Percentiles rank a stretch among this genome's conserved stretches.
phyloP scores from a whole-genome alignment of 2,329 filamentous ascomycete species.

The Tetracladium maxilliforme region DNA sequence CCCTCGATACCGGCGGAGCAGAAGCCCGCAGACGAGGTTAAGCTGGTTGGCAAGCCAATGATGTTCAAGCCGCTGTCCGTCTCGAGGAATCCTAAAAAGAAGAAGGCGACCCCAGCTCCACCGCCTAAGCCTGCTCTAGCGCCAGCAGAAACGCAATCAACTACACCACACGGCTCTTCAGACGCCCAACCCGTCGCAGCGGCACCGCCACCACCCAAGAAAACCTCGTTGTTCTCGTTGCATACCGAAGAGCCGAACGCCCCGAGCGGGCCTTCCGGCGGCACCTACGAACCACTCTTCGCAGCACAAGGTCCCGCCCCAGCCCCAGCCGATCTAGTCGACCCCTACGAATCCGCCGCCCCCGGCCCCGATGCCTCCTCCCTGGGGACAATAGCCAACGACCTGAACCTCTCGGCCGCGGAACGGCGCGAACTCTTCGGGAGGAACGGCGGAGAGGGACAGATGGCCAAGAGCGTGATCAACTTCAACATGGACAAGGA shows the following conservation, averaged over 20 bases:
- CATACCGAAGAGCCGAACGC: no score
- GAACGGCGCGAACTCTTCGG: slow-evolving; percentile 79
- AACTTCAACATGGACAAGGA: slow-evolving; percentile 84
- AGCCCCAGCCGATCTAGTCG: slow-evolving; percentile 15
- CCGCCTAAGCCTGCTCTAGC: no score
- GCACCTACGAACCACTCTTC: no score
- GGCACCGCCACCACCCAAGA: no score
- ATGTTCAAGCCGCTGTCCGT: slow-evolving; percentile 88
- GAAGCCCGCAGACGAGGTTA: slow-evolving; percentile 47
- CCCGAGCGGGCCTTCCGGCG: no score
- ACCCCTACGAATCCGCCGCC: slow-evolving; percentile 12
- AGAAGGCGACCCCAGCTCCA: no score
- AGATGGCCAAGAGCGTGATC: slow-evolving; percentile 49
- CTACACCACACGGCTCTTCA: no score
- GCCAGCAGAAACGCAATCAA: no score
- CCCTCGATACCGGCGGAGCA: slow-evolving; percentile 39
- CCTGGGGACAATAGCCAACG: slow-evolving; percentile 56
- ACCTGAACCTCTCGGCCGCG: slow-evolving; percentile 64
- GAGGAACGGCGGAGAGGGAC: slow-evolving; percentile 23
- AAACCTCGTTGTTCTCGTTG: no score
- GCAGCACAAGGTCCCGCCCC: slow-evolving; percentile 19
- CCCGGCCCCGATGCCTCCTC: slow-evolving; percentile 27
- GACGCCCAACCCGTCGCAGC: no score
- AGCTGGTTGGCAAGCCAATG: slow-evolving; percentile 62
- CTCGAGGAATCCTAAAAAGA: slow-evolving; percentile 57